Evolutionary conservation across 2,329 filamentous ascomycete species (phyloP).

Genomic region (Ceratocystis variospora): DNA sequence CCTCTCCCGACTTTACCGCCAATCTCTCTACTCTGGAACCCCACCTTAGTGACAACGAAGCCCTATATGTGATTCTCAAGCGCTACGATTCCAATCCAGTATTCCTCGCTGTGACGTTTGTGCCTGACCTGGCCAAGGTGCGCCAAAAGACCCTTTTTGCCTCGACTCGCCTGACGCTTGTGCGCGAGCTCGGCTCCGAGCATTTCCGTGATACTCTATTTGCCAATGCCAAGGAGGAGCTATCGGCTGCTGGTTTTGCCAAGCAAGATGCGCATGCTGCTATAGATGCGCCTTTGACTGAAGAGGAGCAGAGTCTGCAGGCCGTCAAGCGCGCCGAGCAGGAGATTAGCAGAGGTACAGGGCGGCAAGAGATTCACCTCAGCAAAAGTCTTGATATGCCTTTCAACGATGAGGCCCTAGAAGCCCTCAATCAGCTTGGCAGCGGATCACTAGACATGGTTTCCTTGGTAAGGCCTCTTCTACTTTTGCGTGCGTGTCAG

Average conservation of each 20-base stretch:
- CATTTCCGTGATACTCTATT: conserved; percentile 67
- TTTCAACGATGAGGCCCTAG: conserved; percentile 48
- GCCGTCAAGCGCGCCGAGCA: conserved; percentile 65
- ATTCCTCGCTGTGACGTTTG: conserved; percentile 61
- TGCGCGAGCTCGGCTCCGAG: conserved; percentile 63
- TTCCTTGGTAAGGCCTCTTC: conserved; percentile 44
- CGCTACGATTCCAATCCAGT: conserved; percentile 43
- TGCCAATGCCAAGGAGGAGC: conserved; percentile 53
- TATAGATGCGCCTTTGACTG: conserved; percentile 57
- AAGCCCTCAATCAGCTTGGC: conserved; percentile 47
- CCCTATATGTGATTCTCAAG: conserved; percentile 63
- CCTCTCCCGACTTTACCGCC: conserved; percentile 43
- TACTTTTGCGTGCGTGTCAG: neutral
- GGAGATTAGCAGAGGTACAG: conserved; percentile 56
- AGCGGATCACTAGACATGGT: conserved; percentile 41
- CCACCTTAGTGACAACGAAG: conserved; percentile 50
- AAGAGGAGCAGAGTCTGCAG: conserved; percentile 58
- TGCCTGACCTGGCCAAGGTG: conserved; percentile 64
- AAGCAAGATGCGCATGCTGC: conserved; percentile 55
- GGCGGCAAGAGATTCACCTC: conserved; percentile 43
- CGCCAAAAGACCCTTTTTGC: conserved; percentile 82
- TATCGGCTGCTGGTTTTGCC: conserved; percentile 55
- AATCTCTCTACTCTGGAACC: conserved; percentile 50
- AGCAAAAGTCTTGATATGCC: conserved; percentile 45
- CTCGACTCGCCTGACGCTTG: conserved; percentile 58